These are phyloP conservation scores for Trichodelitschia bisporula DNA, from an alignment of 495 filamentous ascomycete genomes.

Conservation along the genomic window DNA sequence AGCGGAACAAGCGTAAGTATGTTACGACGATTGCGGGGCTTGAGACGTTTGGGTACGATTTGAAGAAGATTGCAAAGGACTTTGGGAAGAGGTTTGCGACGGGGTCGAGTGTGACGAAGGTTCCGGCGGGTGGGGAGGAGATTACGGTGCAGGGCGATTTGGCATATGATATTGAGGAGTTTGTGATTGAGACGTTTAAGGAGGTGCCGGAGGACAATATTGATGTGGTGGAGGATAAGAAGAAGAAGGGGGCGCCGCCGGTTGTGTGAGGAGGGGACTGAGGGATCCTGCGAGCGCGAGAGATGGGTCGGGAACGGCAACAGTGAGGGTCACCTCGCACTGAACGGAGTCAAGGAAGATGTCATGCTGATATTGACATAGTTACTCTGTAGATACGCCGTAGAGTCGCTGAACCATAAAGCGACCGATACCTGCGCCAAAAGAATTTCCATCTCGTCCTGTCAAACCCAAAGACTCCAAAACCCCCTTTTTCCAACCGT, in stretches of 20 bases:
- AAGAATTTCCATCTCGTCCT: too few relatives aligned
- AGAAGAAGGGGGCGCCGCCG: slow-evolving; percentile 49
- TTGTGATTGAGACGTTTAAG: slow-evolving; percentile 61
- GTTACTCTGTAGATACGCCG: too few relatives aligned
- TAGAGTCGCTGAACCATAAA: too few relatives aligned
- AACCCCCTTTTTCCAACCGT: too few relatives aligned
- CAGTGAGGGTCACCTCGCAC: too few relatives aligned
- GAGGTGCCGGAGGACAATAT: slow-evolving; percentile 82
- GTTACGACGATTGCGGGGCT: slow-evolving; percentile 78
- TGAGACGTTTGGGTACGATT: slow-evolving; percentile 69
- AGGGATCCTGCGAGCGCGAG: too few relatives aligned
- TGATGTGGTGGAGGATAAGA: slow-evolving; percentile 81
- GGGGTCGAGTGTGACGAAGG: slow-evolving; percentile 75
- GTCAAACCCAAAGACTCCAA: too few relatives aligned
- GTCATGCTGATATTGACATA: too few relatives aligned
- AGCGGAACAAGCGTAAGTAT: slow-evolving; percentile 91
- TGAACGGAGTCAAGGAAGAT: too few relatives aligned
- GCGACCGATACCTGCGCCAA: too few relatives aligned
- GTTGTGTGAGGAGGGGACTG: too few relatives aligned
- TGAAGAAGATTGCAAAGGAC: slow-evolving; percentile 83
- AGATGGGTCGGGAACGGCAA: too few relatives aligned
- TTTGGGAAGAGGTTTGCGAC: slow-evolving; percentile 88
- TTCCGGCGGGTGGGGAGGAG: slow-evolving; percentile 67
- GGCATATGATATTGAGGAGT: slow-evolving; percentile 83
- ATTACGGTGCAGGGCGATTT: slow-evolving; percentile 96